Base-by-base conservation (phyloP, 164 flowering plant species). In the Annona squamosa region DNA sequence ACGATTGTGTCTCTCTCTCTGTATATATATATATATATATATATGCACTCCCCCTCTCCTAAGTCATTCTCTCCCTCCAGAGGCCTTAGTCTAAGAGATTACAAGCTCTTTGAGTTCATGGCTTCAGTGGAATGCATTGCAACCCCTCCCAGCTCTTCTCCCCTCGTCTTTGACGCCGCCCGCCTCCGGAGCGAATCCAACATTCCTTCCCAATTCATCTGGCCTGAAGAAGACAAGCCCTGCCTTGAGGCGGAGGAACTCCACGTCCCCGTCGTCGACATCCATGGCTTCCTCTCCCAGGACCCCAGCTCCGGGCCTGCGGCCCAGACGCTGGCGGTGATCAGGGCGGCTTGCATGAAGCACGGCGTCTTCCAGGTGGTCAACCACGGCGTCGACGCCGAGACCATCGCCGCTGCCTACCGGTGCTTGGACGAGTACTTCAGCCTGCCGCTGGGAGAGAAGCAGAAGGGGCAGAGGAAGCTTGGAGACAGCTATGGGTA, bases 181-280 rank as follows among this genome's bases (percentile, higher is more conserved):
- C 7, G 83, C 48, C 81, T 86, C n/a, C 79, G 75, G 26, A 12
- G 78, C 71, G 75, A 84, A 67, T 2, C 78, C 45, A 70, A 76
- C 65, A 79, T 91, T 69, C 92, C 97, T 0, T 52, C 78, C 3
- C 82, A 86, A 59, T 91, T 90, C 85, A 77, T 91, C 18, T 91
- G 94, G 92, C 90, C 97, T 0, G 89, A 88, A 71, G 76, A 85
- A 4, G 97, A 90, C 19, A 84, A 83, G 71, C 91, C 92, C 5
- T 42, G 75, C 61, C 46, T 63, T 0, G 69, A 78, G 1, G 64
- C 79, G 2, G 87, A 84, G 4, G 74, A 75, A 18, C 85, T 90
- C 18, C 71, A 4, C 0, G 79, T 86, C 16, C 91, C 91, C 9
- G 73, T 81, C 7, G 83, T 90, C 10, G 93, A 90, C 76, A 10